These are phyloP conservation scores for Xylariaceae sp. DNA, from an alignment of 2,329 filamentous ascomycete genomes.

Conservation along the genomic window DNA sequence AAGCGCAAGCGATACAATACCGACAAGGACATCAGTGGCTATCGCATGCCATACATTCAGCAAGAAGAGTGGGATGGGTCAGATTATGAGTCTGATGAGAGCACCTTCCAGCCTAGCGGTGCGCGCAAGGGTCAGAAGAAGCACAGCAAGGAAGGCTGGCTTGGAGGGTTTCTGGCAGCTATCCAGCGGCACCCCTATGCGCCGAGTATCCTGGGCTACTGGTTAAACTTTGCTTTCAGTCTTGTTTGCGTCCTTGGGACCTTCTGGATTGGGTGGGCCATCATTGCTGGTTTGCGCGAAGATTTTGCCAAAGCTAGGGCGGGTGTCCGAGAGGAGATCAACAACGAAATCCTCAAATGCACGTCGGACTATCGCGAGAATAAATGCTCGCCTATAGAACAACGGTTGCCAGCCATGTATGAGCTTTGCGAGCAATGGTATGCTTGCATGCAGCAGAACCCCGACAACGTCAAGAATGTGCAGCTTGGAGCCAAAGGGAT, in stretches of 20 bases:
- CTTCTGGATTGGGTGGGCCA: slow-evolving; percentile 64
- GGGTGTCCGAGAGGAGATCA: slow-evolving; percentile 62
- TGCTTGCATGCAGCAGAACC: slow-evolving; percentile 81
- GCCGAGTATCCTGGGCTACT: slow-evolving; percentile 55
- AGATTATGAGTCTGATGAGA: slow-evolving; percentile 48
- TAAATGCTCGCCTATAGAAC: slow-evolving; percentile 59
- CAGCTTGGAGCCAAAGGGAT: slow-evolving; percentile 82
- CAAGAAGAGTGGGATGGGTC: slow-evolving; percentile 38
- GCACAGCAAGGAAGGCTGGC: slow-evolving; percentile 33
- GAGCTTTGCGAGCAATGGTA: slow-evolving; percentile 75
- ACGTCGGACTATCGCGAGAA: slow-evolving; percentile 71
- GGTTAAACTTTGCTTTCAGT: slow-evolving; percentile 61
- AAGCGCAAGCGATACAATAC: slow-evolving; percentile 50
- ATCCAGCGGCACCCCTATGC: slow-evolving; percentile 55
- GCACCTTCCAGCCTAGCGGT: slow-evolving; percentile 25
- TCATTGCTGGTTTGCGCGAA: slow-evolving; percentile 64
- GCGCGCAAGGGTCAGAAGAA: slow-evolving; percentile 14
- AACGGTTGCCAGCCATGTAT: slow-evolving; percentile 68
- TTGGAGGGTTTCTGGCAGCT: slow-evolving; percentile 42
- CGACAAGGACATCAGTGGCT: slow-evolving; percentile 49
- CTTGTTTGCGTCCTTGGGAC: slow-evolving; percentile 33
- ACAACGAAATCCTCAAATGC: slow-evolving; percentile 71
- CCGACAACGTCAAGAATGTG: slow-evolving; percentile 70
- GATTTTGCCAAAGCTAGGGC: slow-evolving; percentile 73
- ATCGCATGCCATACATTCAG: slow-evolving; percentile 38